phyloP scores from a whole-genome alignment of 2,329 filamentous ascomycete species.

The Microthyrium microscopicum region DNA sequence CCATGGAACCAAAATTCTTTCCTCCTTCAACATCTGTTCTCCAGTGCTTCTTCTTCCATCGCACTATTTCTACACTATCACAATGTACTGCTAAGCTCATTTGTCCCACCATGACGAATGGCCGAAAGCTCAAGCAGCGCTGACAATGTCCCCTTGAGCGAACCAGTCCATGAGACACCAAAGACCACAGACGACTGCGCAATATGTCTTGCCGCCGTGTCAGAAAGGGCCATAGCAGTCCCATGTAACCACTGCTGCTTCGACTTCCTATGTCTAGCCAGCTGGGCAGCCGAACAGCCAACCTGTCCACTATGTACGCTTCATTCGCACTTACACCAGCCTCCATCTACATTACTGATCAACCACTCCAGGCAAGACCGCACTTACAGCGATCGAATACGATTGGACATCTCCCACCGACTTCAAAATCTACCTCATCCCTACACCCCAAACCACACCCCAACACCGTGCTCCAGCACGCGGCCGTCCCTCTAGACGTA shows the following conservation, averaged over 20 bases:
- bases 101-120: too few relatives aligned
- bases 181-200: conserved; percentile 66
- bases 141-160: too few relatives aligned
- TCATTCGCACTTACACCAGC: conserved; percentile 5
- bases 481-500: conserved; percentile 3
- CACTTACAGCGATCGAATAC: conserved; percentile 46
- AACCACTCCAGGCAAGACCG: conserved; percentile 27
- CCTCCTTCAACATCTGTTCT: too few relatives aligned
- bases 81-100: too few relatives aligned
- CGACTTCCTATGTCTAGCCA: conserved; percentile 70
- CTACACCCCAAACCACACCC: conserved; percentile 14
- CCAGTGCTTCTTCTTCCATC: too few relatives aligned
- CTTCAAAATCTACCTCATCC: conserved; percentile 43
- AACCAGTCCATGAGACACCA: too few relatives aligned
- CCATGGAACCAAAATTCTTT: too few relatives aligned
- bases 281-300: conserved; percentile 59
- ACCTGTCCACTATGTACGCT: conserved; percentile 66
- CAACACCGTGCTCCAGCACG: conserved; percentile 5
- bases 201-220: conserved; percentile 67
- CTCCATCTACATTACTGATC: neutral
- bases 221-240: conserved; percentile 51
- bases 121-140: too few relatives aligned
- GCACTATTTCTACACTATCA: too few relatives aligned
- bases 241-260: conserved; percentile 72
- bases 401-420: conserved; percentile 36